phyloP scores from a whole-genome alignment of 306 rosid species.

The Rosa multiflora region DNA sequence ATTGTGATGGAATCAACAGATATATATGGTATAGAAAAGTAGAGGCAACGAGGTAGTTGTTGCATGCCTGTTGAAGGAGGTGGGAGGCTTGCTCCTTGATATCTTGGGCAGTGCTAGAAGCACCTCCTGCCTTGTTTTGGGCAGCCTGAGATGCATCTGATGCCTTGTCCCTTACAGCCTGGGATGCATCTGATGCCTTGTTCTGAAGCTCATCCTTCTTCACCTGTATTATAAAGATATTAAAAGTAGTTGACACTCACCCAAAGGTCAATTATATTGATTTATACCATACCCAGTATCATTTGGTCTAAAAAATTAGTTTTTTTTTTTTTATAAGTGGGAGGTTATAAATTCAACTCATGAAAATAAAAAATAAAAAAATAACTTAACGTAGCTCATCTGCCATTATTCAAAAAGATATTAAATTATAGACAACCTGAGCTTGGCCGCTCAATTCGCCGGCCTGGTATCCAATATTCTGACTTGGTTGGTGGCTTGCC shows the following conservation, averaged over 20 bases:
- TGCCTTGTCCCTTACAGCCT: constrained; percentile 13
- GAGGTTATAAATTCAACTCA: neutral
- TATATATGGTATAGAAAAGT: neutral
- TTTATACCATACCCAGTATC: neutral
- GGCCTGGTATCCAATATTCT: constrained; percentile 17
- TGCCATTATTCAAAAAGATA: neutral
- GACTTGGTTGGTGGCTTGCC: constrained; percentile 35
- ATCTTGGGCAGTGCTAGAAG: constrained; percentile 26
- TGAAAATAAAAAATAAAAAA: no score
- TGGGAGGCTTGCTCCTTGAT: constrained; percentile 41
- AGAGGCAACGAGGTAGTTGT: neutral
- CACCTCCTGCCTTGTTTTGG: constrained; percentile 27
- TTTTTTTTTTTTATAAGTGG: neutral
- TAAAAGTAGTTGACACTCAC: neutral
- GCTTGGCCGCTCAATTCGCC: constrained; percentile 34
- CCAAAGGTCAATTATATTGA: neutral
- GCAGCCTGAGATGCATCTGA: constrained; percentile 1
- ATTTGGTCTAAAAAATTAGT: neutral
- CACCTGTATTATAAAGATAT: constrained; percentile 5
- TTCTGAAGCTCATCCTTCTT: constrained; percentile 35
- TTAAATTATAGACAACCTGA: constrained; percentile 24
- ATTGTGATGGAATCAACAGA: neutral
- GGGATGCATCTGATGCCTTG: constrained; percentile 14
- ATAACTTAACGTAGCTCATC: neutral
- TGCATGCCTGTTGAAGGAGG: constrained; percentile 51